phyloP scores from a whole-genome alignment of 75 land plant species.

The Sequoia sempervirens region DNA sequence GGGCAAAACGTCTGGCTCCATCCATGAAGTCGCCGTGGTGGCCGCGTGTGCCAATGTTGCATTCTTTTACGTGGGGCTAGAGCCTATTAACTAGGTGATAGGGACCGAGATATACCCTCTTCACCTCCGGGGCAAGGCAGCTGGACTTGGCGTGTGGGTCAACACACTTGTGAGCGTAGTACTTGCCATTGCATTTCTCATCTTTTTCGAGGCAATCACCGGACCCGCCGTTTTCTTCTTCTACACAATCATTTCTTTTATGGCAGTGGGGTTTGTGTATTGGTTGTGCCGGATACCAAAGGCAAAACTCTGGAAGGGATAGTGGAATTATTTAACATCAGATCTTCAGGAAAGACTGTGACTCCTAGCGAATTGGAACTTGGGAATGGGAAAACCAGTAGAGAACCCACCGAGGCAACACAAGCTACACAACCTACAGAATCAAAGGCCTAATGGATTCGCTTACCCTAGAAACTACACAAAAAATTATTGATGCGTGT shows the following conservation, averaged over 20 bases:
- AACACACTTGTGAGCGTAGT: too few relatives aligned
- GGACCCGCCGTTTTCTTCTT: conserved; percentile 75
- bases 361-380: neutral
- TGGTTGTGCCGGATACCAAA: conserved; percentile 73
- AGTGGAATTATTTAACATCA: conserved; percentile 3
- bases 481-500: too few relatives aligned
- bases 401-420: neutral
- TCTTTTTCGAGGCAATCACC: conserved; percentile 42
- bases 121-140: too few relatives aligned
- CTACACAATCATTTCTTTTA: conserved; percentile 38
- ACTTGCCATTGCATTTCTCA: too few relatives aligned
- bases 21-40: conserved; percentile 20
- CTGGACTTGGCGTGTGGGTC: too few relatives aligned
- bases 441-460: too few relatives aligned
- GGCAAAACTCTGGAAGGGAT: conserved; percentile 62
- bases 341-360: neutral
- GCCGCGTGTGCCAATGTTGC: conserved; percentile 64
- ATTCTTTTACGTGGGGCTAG: conserved; percentile 73
- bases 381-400: neutral
- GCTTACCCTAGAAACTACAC: too few relatives aligned
- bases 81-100: conserved; percentile 35
- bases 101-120: too few relatives aligned
- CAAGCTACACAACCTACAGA: too few relatives aligned
- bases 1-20: conserved; percentile 11
- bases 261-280: conserved; percentile 59